These are phyloP conservation scores for Adansonia digitata DNA, from an alignment of 345 rosid species.

Conservation along the genomic window DNA sequence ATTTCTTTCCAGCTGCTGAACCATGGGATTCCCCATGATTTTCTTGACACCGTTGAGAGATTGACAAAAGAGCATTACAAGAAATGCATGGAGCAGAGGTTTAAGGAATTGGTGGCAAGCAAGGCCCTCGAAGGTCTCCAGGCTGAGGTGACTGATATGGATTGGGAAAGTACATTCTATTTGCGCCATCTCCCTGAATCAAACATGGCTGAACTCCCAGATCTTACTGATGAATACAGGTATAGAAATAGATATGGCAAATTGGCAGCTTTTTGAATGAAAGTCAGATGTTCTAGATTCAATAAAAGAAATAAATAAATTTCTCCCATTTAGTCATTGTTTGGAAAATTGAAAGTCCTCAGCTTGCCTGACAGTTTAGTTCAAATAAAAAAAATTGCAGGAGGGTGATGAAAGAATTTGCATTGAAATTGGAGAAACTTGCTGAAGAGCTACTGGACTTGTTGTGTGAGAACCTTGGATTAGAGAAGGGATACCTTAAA, in stretches of 20 bases:
- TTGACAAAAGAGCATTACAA: conserved; percentile 77
- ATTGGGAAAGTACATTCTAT: conserved; percentile 88
- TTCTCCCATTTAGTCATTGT: background rate
- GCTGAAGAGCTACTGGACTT: conserved; percentile 78
- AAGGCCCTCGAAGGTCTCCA: conserved; percentile 57
- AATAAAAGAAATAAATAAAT: no score
- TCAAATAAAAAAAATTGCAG: conserved; percentile 26
- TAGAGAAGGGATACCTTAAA: conserved; percentile 70
- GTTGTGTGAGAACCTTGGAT: conserved; percentile 79
- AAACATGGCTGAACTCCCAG: conserved; percentile 59
- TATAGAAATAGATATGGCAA: background rate
- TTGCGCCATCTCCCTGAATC: conserved; percentile 72
- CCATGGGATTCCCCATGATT: conserved; percentile 66
- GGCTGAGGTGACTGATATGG: conserved; percentile 68
- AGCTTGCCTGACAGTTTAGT: background rate
- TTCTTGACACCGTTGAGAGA: conserved; percentile 67
- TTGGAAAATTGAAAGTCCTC: background rate
- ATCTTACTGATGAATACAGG: conserved; percentile 80
- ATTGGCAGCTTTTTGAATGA: no score
- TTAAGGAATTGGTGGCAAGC: conserved; percentile 66
- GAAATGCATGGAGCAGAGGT: conserved; percentile 84
- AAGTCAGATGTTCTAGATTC: no score
- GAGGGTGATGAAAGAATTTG: conserved; percentile 71
- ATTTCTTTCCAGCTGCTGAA: conserved; percentile 50
- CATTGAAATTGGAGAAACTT: conserved; percentile 57